Evolutionary conservation across 192 early-diverging fungal species (phyloP).

Genomic region (Entomortierella beljakovae): DNA sequence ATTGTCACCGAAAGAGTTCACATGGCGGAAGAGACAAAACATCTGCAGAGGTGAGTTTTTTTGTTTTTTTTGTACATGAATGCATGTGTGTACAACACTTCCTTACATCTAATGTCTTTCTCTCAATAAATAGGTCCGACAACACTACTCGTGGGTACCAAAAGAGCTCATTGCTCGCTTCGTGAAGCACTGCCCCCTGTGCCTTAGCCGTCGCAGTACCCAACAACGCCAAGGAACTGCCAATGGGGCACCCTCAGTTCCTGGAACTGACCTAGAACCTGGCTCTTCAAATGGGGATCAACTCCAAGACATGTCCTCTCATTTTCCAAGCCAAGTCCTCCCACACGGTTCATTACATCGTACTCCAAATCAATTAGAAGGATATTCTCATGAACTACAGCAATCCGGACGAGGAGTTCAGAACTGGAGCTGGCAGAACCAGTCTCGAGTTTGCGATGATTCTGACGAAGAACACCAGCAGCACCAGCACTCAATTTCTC

Average conservation of each 20-base stretch:
- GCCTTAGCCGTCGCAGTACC: slow-evolving; percentile 49
- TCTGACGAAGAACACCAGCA: slow-evolving; percentile 1
- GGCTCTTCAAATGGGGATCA: background rate
- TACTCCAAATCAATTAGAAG: too few relatives aligned
- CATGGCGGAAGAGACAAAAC: slow-evolving; percentile 68
- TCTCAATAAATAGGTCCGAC: slow-evolving; percentile 43
- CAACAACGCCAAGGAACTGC: slow-evolving; percentile 14
- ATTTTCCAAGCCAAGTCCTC: too few relatives aligned
- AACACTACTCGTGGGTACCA: slow-evolving; percentile 60
- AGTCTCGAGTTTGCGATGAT: background rate
- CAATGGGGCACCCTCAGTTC: background rate
- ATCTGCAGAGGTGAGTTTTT: slow-evolving; percentile 58
- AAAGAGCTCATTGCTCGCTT: slow-evolving; percentile 63
- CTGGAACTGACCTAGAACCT: background rate
- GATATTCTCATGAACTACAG: too few relatives aligned
- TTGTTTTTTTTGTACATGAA: background rate
- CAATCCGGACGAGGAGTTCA: background rate
- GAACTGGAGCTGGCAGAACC: background rate
- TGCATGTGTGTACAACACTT: background rate
- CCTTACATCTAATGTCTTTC: background rate
- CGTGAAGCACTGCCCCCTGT: slow-evolving; percentile 59
- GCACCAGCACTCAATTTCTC: background rate
- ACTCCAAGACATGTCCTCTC: background rate
- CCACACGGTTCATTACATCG: too few relatives aligned
- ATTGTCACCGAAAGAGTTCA: slow-evolving; percentile 61